These are phyloP conservation scores for Candolleomyces eurysporus DNA, from an alignment of 768 basidiomycete species.

Conservation along the genomic window DNA sequence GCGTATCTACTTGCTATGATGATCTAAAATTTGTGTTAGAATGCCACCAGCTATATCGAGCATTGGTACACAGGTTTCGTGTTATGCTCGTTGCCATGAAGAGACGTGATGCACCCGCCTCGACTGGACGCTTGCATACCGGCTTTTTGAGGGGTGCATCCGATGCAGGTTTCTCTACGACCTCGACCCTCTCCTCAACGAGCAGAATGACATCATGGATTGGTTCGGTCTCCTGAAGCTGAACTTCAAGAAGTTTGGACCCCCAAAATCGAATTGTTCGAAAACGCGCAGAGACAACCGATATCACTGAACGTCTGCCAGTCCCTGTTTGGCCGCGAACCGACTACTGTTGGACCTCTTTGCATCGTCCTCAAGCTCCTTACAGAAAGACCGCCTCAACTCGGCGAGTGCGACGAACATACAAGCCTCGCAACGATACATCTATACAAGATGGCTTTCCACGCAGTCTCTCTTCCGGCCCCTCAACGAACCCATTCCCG, in stretches of 20 bases:
- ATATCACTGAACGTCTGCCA: slow-evolving; percentile 84
- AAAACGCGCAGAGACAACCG: slow-evolving; percentile 71
- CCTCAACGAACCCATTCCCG: slow-evolving; percentile 89
- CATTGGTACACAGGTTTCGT: slow-evolving; percentile 85
- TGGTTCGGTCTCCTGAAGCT: slow-evolving; percentile 80
- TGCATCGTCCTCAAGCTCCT: slow-evolving; percentile 88
- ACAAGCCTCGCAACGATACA: slow-evolving; percentile 83
- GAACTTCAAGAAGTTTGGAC: slow-evolving; percentile 96
- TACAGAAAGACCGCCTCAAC: slow-evolving; percentile 71
- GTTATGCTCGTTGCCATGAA: slow-evolving; percentile 73
- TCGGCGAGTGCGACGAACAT: slow-evolving; percentile 84
- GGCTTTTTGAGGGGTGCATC: slow-evolving; percentile 83
- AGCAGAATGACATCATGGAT: slow-evolving; percentile 76
- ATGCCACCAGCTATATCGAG: slow-evolving; percentile 81
- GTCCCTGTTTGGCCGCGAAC: slow-evolving; percentile 73
- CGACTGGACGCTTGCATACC: slow-evolving; percentile 83
- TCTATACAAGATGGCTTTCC: slow-evolving; percentile 94
- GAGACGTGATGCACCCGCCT: slow-evolving; percentile 74
- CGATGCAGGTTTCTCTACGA: slow-evolving; percentile 85
- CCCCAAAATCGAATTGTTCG: slow-evolving; percentile 86
- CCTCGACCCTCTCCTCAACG: slow-evolving; percentile 60
- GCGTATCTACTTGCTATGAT: background rate
- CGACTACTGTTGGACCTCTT: slow-evolving; percentile 75
- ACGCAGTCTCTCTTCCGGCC: slow-evolving; percentile 70
- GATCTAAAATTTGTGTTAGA: slow-evolving; percentile 46